Conservation (phyloP, 768 basidiomycete genomes). For the Tricholoma saponaceum region DNA sequence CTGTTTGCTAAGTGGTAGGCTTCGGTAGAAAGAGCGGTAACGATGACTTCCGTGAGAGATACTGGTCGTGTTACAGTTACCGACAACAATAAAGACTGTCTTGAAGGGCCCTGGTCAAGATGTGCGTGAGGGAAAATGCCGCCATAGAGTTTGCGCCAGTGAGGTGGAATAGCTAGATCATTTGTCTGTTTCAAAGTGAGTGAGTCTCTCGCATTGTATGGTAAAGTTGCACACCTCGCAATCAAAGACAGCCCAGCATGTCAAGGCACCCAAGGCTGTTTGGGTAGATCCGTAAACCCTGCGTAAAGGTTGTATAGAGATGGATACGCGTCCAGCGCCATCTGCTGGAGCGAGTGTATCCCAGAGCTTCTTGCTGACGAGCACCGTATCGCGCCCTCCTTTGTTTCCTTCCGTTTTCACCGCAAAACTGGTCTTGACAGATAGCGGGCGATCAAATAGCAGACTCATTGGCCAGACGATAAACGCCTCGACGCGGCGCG, state of each 20-base stretch:
- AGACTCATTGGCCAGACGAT: slow-evolving; percentile 20
- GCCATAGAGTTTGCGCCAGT: slow-evolving; percentile 34
- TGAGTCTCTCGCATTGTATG: background rate
- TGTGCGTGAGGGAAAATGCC: slow-evolving; percentile 26
- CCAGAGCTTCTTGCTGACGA: slow-evolving; percentile 32
- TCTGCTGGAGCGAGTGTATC: slow-evolving; percentile 13
- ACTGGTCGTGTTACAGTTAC: slow-evolving; percentile 26
- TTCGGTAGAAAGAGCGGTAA: slow-evolving; percentile 44
- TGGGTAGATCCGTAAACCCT: background rate
- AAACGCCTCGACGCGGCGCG: too few species aligned
- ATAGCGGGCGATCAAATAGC: slow-evolving; percentile 21
- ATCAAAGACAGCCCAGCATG: slow-evolving; percentile 30
- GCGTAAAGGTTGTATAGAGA: slow-evolving; percentile 13
- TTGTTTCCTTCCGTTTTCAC: slow-evolving; percentile 13
- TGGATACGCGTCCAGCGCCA: slow-evolving; percentile 9
- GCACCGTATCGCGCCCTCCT: slow-evolving; percentile 17
- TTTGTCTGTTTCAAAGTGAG: slow-evolving; percentile 19
- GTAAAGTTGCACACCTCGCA: slow-evolving; percentile 31
- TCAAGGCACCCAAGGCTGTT: slow-evolving; percentile 10
- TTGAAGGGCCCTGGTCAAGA: background rate
- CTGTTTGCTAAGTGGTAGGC: slow-evolving; percentile 42
- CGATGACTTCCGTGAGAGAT: slow-evolving; percentile 46
- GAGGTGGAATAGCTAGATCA: slow-evolving; percentile 35
- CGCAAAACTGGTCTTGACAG: slow-evolving; percentile 23
- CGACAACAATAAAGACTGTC: slow-evolving; percentile 8